These are phyloP conservation scores for Cyamopsis tetragonoloba DNA, from an alignment of 306 rosid species.

Conservation along the genomic window DNA sequence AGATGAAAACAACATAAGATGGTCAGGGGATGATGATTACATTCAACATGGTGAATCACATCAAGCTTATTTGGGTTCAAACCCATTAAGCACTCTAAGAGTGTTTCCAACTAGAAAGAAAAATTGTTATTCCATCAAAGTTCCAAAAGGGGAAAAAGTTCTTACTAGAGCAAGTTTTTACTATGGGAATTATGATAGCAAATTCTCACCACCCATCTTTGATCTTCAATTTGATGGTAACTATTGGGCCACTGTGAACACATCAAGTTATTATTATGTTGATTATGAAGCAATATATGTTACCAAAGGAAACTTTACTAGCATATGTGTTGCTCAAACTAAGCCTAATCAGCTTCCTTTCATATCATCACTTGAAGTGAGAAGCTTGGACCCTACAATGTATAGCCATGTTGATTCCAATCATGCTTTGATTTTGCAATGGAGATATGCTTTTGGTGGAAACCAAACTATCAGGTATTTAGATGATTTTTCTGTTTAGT, in stretches of 20 bases:
- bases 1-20: slow-evolving; percentile 29
- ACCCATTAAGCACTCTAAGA: slow-evolving; percentile 36
- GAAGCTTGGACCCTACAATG: slow-evolving; percentile 38
- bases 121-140: slow-evolving; percentile 38
- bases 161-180: slow-evolving; percentile 45
- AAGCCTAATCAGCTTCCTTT: slow-evolving; percentile 42
- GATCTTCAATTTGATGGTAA: slow-evolving; percentile 47
- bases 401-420: slow-evolving; percentile 27
- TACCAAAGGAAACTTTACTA: slow-evolving; percentile 28
- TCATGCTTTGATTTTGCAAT: slow-evolving; percentile 21
- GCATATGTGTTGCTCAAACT: slow-evolving; percentile 48
- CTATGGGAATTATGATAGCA: slow-evolving; percentile 46
- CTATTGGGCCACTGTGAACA: slow-evolving; percentile 27
- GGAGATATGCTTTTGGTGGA: slow-evolving; percentile 39
- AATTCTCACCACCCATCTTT: slow-evolving; percentile 40
- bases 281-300: slow-evolving; percentile 34
- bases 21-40: slow-evolving; percentile 36
- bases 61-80: neutral
- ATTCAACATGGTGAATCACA: slow-evolving; percentile 31
- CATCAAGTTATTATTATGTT: slow-evolving; percentile 18
- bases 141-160: slow-evolving; percentile 32
- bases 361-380: slow-evolving; percentile 41
- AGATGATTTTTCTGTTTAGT: too few species aligned
- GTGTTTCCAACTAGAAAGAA: slow-evolving; percentile 37
- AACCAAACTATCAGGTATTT: slow-evolving; percentile 29